Base-by-base conservation (phyloP, 176 grass and related monocot genomes). In the Eleusine coracana region DNA sequence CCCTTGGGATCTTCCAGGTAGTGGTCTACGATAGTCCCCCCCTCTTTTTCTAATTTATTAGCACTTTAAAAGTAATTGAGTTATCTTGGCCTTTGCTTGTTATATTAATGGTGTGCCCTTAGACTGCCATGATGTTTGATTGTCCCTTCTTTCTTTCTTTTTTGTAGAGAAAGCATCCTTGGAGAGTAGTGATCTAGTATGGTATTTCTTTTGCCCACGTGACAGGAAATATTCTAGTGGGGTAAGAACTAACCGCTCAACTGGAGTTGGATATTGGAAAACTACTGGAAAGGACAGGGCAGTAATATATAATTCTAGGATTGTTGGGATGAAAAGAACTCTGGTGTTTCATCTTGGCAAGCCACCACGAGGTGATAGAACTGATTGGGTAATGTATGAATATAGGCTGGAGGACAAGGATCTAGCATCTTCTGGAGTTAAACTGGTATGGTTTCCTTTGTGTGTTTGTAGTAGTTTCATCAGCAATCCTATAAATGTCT, bases 321-420 rank as follows among this genome's bases (percentile, higher is more conserved):
- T 81, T 77, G 85, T 95, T 69, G 96, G 96, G 62, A 93, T 89
- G 88, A 98, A 92, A 82, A 94, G 90, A 78, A 95, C 90, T 73
- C 75, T 98, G 77, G 87, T 98, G 42, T 98, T 98, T 71, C 96
- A 98, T 73, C 17, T 70, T 83, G 96, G 92, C 66, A 98, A 95
- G 88, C 76, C 88, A 70, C 92, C 88, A 65, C 78, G 74, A 72
- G 96, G 92, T 60, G 73, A 79, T 54, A 92, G 96, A 68, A 98
- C 96, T 75, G 82, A 98, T 63, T 95, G 96, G 96, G 88, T 95
- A 56, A 98, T 95, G 96, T 89, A 98, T 77, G 96, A 98, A 81
- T 98, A 93, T 79, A 90, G 92, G 62, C 80, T 98, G 56, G 86
- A 90, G 58, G 86, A 93, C 17, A 42, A 80, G 27, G 79, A 90